These are phyloP conservation scores for Saccharata proteae DNA, from an alignment of 2,329 filamentous ascomycete genomes.

Conservation along the genomic window DNA sequence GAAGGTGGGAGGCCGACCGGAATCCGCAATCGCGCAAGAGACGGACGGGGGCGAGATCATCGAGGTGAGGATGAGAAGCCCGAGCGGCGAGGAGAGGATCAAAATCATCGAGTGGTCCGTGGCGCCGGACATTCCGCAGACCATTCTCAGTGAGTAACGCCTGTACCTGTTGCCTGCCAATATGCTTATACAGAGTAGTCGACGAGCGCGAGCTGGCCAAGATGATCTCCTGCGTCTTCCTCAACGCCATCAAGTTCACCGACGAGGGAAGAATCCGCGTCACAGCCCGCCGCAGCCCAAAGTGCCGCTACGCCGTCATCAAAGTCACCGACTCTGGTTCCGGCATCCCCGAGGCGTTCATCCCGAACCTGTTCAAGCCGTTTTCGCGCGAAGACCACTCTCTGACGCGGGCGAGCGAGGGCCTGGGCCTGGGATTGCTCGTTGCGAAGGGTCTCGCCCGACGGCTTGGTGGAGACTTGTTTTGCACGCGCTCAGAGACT, in stretches of 20 bases:
- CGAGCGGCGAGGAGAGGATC: constrained; percentile 31
- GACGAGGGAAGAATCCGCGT: constrained; percentile 50
- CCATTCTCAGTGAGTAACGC: constrained; percentile 32
- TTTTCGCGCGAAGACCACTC: constrained; percentile 59
- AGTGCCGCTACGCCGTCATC: constrained; percentile 45
- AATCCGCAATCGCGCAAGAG: constrained; percentile 36
- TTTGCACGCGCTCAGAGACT: constrained; percentile 51
- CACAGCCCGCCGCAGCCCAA: constrained; percentile 39
- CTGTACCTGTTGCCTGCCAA: constrained; percentile 4
- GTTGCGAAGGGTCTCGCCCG: constrained; percentile 61
- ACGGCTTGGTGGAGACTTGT: constrained; percentile 56
- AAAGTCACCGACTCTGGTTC: constrained; percentile 54
- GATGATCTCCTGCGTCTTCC: constrained; percentile 49
- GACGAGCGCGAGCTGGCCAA: constrained; percentile 54
- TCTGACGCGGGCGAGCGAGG: constrained; percentile 54
- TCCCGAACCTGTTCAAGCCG: constrained; percentile 55
- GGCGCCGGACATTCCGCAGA: constrained; percentile 38
- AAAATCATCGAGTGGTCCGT: constrained; percentile 41
- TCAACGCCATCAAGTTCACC: constrained; percentile 62
- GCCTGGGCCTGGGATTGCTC: constrained; percentile 54
- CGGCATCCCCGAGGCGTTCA: constrained; percentile 54
- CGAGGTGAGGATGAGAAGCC: constrained; percentile 32
- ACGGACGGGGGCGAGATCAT: constrained; percentile 37
- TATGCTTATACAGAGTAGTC: constrained; percentile 19
- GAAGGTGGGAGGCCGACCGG: constrained; percentile 40